Evolutionary conservation across 2,329 filamentous ascomycete species (phyloP).

Genomic region (Calonectria montana): DNA sequence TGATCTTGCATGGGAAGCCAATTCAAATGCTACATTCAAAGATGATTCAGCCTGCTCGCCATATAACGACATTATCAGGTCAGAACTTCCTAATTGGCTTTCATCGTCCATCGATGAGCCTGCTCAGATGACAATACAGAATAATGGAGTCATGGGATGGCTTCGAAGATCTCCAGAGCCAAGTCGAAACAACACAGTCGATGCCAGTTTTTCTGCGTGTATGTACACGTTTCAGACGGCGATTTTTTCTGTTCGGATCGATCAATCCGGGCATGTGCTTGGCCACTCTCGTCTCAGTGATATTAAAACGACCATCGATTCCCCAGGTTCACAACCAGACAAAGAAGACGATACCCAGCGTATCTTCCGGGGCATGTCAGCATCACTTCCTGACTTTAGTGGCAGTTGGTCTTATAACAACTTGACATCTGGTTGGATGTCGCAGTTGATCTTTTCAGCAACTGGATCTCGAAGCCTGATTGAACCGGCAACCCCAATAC

Average conservation of each 20-base stretch:
- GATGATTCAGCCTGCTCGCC: neutral
- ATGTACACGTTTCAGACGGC: neutral
- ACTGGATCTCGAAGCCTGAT: neutral
- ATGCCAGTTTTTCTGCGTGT: neutral
- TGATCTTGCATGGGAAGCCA: neutral
- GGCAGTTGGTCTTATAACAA: neutral
- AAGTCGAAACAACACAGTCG: neutral
- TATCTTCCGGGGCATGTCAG: neutral
- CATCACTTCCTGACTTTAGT: neutral
- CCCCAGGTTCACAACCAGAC: neutral
- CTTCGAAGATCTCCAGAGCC: neutral
- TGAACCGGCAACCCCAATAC: neutral
- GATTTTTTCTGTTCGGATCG: neutral
- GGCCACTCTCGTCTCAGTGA: neutral
- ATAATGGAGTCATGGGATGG: neutral
- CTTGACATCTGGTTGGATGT: neutral
- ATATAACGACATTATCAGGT: neutral
- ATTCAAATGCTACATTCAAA: neutral
- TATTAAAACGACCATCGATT: neutral
- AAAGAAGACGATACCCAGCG: neutral
- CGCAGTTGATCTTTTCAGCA: neutral
- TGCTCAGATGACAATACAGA: neutral
- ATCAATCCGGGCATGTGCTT: neutral
- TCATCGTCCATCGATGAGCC: neutral
- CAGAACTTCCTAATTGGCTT: neutral